Evolutionary conservation across 768 basidiomycete genomes (phyloP), one percentile per base, ranked within the genome.

Genomic region (Clitopilus passeckerianus): DNA sequence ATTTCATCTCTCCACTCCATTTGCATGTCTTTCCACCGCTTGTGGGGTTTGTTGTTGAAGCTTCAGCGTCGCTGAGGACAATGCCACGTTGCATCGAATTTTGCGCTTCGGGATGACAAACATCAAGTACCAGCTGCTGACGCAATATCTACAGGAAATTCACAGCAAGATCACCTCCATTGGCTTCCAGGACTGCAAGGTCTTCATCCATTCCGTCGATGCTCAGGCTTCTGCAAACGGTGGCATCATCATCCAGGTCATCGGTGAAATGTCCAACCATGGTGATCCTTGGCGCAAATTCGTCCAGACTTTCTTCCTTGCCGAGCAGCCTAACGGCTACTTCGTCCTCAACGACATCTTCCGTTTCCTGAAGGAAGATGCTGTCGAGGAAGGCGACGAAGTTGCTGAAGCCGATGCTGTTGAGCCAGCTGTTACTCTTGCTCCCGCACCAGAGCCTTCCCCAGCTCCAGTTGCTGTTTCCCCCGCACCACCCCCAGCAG

Each of bases 301-400:
- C 68, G 95, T 95, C 10, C 97, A 99, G 77, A 98, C 96, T 6
- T 98, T 99, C 79, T 98, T 99, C 90, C 89, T 99, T 57, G 97
- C 97, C 37, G 95, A 98, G 74, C 97, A 99, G 76, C 93, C 94
- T 14, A 97, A 96, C 66, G 97, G 97, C 44, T 99, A 98, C 80
- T 99, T 96, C 71, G 97, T 99, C 64, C 87, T 99, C 75, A 99
- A 99, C 76, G 97, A 99, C 78, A 98, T 98, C 79, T 99, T 98
- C 87, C 91, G 97, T 61, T 98, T 97, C 83, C 80, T 99, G 63
- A 98, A 97, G 79, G 97, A 98, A 77, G 95, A 98, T 70, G 77
- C 84, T 7, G 87, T 91, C 57, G 93, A 93, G 64, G 80, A 80
- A 27, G 93, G 92, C 58, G 91, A 90, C 52, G 81, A 70, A 69